A percentile compares a stretch with the other conserved stretches of the same genome.
phyloP scores from a whole-genome alignment of 345 rosid genomes.

The Eucalyptus microcorys region DNA sequence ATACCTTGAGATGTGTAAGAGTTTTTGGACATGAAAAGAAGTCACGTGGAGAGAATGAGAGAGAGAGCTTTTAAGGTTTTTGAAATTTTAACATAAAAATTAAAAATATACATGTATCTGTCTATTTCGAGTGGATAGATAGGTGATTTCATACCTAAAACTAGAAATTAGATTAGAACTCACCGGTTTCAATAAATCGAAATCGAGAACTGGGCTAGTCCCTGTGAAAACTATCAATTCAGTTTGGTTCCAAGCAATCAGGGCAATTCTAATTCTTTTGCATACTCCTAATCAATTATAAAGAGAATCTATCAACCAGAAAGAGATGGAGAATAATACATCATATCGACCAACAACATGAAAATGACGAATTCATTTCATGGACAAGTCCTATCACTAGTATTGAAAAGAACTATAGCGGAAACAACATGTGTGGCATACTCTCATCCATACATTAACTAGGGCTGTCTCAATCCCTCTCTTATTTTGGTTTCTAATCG shows the following conservation, averaged over 20 bases:
- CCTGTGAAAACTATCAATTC: rapidly evolving
- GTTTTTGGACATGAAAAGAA: no score
- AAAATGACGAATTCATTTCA: neutral
- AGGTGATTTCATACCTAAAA: no score
- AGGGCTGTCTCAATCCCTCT: neutral
- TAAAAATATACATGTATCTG: no score
- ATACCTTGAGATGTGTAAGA: no score
- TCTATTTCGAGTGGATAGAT: rapidly evolving
- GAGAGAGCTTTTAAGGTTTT: no score
- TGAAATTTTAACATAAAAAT: no score
- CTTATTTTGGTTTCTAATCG: neutral
- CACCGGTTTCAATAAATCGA: no score
- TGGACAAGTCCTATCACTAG: neutral
- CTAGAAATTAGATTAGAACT: rapidly evolving
- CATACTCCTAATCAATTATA: neutral
- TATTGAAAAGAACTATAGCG: no score
- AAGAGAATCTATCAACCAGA: neutral
- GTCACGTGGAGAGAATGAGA: no score
- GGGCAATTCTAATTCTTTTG: no score
- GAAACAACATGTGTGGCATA: neutral
- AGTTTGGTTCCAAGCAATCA: rapidly evolving
- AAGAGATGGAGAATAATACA: neutral
- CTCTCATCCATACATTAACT: neutral
- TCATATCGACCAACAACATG: neutral
- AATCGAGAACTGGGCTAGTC: no score